phyloP scores from a whole-genome alignment of 441 rosid genomes.

The Gossypium davidsonii region DNA sequence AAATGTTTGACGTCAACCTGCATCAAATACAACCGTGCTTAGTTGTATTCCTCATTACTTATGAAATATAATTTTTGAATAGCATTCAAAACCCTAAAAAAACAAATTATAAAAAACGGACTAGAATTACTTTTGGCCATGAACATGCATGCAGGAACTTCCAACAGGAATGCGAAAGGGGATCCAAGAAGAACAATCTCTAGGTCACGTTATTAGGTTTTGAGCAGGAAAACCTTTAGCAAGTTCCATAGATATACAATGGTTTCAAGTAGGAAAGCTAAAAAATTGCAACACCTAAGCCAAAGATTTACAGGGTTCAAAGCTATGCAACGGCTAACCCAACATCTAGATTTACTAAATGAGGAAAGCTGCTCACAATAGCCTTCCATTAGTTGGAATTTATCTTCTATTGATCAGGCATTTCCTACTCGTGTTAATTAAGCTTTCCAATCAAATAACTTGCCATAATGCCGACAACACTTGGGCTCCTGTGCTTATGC shows the following conservation, averaged over 20 bases:
- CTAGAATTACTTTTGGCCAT: background rate
- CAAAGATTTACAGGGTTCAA: background rate
- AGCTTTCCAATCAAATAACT: background rate
- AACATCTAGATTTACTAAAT: background rate
- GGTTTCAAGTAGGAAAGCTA: background rate
- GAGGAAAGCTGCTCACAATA: background rate
- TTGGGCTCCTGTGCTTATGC: background rate
- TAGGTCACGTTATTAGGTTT: background rate
- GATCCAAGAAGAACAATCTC: background rate
- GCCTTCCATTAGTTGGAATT: slow-evolving; percentile 3
- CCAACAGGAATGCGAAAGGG: background rate
- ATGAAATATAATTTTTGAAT: background rate
- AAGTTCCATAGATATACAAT: background rate
- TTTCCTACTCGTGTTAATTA: background rate
- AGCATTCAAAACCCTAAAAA: background rate
- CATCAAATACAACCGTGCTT: slow-evolving; percentile 14
- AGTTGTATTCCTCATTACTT: slow-evolving; percentile 2
- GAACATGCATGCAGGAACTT: background rate
- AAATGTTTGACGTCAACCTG: slow-evolving; percentile 51
- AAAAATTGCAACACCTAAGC: background rate
- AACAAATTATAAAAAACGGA: background rate
- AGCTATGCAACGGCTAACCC: background rate
- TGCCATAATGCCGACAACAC: background rate
- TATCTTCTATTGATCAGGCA: background rate
- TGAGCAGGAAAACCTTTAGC: background rate